phyloP scores from a whole-genome alignment of 2,329 filamentous ascomycete genomes.

The Geosmithia flava region DNA sequence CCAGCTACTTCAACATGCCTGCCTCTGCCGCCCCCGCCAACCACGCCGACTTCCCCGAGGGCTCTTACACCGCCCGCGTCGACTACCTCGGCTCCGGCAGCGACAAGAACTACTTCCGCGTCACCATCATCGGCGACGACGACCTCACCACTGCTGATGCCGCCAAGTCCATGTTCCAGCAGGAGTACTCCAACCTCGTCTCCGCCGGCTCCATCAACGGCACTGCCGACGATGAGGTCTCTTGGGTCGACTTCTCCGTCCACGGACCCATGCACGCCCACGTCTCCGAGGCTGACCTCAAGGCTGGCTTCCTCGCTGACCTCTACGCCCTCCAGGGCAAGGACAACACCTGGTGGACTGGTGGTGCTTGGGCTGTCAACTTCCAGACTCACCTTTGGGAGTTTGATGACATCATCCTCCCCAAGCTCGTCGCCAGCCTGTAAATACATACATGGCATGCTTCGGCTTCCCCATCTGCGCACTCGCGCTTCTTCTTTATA shows the following conservation, averaged over 20 bases:
- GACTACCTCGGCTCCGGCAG: slow-evolving; percentile 12
- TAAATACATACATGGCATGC: background rate
- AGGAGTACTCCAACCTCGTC: slow-evolving; percentile 14
- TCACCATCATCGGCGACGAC: slow-evolving; percentile 14
- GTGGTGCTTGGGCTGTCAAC: slow-evolving; percentile 20
- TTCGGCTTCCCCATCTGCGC: too few species aligned
- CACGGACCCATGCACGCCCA: slow-evolving; percentile 23
- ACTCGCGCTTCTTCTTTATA: too few species aligned
- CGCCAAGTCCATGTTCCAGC: slow-evolving; percentile 12
- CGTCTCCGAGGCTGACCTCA: slow-evolving; percentile 19
- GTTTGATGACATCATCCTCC: slow-evolving; percentile 15
- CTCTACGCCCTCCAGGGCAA: slow-evolving; percentile 28
- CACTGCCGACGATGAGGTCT: slow-evolving; percentile 9
- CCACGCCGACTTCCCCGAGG: slow-evolving; percentile 8
- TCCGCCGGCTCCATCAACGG: slow-evolving; percentile 11
- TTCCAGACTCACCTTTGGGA: slow-evolving; percentile 20
- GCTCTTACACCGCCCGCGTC: slow-evolving; percentile 10
- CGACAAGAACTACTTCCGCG: slow-evolving; percentile 15
- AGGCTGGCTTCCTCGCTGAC: slow-evolving; percentile 24
- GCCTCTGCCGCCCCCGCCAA: slow-evolving; percentile 7
- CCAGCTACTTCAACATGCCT: slow-evolving; percentile 5
- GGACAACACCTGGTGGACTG: slow-evolving; percentile 30
- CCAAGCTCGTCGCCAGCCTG: slow-evolving; percentile 4
- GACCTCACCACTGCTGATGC: slow-evolving; percentile 5
- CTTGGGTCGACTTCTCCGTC: slow-evolving; percentile 18